Base-by-base conservation (phyloP, 108 stramenopile species). In the Nitzschia sp. region DNA sequence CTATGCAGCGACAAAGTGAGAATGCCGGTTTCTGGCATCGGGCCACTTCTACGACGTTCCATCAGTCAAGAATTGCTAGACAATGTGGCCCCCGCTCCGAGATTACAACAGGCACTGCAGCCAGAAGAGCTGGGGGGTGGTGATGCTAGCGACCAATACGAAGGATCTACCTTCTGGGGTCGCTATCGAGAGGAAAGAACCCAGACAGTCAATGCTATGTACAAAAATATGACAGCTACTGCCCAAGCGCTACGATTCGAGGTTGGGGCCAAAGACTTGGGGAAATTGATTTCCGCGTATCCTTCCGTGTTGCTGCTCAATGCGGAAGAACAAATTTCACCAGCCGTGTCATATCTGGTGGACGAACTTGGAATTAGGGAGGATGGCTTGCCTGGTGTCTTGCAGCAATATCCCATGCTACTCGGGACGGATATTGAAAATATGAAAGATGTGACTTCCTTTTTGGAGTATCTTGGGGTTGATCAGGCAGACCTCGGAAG, bases 261-360 rank as follows among this genome's bases (percentile, higher is more conserved):
- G 56, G 80, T 83, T 26, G 90, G 90, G 0, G 76, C 86, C 23
- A 61, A 67, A 35, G 86, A 89, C 71, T 63, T 92, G 60, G 69
- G 81, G 31, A 82, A 79, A 66, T 82, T 89, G 11, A 62, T 92
- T 35, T 72, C 90, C 6, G 82, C 87, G 26, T 84, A 79, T 76
- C 90, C 87, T 2, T 52, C 68, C 19, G 84, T 82, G 2, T 66
- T 92, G 23, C 64, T 85, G 17, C 65, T 92, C 35, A 78, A 92
- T 58, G 82, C 76, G 0, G 68, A 82, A n/a, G 68, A 73, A 45
- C 56, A 88, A 26, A 76, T 82, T 26, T 48, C 78, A 30, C 72
- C 70, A 0, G 70, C 78, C 0, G 80, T 84, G 0, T 32, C 29
- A 29, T 92, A 71, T 64, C 38, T 92, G 41, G 75, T 81, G 62